Percentiles rank a stretch among this genome's conserved stretches.
phyloP scores from a whole-genome alignment of 129 eudicot genomes.

The Kitagawia praeruptora region DNA sequence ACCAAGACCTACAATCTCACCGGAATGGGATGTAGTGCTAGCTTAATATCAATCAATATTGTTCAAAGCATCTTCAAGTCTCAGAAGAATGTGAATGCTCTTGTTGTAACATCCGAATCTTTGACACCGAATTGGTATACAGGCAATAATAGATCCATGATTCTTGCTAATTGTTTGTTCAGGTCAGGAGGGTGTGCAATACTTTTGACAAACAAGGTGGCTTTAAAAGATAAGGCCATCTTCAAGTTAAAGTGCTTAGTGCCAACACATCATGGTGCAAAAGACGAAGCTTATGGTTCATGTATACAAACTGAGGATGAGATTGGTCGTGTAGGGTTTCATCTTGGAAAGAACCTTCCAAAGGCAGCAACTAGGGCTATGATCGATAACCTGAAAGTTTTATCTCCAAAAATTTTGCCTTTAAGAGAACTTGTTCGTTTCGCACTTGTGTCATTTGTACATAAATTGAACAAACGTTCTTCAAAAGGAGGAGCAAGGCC shows the following conservation, averaged over 20 bases:
- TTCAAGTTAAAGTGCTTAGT: conserved; percentile 1
- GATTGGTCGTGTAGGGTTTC: neutral
- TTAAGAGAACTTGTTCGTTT: neutral
- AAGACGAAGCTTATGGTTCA: neutral
- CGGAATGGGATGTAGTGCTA: conserved; percentile 5
- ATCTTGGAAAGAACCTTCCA: neutral
- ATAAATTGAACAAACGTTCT: neutral
- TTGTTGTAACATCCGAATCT: neutral
- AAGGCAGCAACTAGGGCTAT: neutral
- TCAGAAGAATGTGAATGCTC: neutral
- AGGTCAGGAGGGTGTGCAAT: neutral
- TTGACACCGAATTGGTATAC: neutral
- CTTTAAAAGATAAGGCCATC: neutral
- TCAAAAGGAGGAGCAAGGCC: neutral
- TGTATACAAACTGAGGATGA: neutral
- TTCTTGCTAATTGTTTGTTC: neutral
- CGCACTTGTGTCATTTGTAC: neutral
- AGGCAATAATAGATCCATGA: neutral
- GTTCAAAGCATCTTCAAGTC: conserved; percentile 2
- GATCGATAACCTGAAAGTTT: neutral
- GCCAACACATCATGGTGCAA: neutral
- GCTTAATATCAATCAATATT: neutral
- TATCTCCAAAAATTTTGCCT: neutral
- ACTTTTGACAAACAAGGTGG: neutral
- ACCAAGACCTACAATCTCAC: conserved; percentile 1